Evolutionary conservation across 1,284 basidiomycete species (phyloP).

Genomic region (Puccinia coronata): DNA sequence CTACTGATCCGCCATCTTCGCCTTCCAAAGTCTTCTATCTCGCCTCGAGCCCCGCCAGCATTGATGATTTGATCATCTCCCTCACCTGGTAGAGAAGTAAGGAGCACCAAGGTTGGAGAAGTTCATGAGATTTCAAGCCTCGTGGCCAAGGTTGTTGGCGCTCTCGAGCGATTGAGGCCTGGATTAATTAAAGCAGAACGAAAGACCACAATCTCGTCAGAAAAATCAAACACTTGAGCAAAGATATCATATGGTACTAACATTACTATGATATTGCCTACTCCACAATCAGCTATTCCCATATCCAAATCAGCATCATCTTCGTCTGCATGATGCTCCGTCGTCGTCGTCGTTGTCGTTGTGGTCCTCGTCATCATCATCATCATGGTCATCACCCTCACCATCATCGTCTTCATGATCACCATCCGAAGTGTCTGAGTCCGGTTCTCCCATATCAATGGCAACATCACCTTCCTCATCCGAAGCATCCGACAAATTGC

Average conservation of each 20-base stretch:
- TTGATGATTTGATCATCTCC: too few relatives aligned
- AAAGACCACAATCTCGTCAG: too few relatives aligned
- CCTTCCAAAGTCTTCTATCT: too few relatives aligned
- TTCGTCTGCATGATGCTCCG: conserved; percentile 57
- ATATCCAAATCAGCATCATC: conserved; percentile 60
- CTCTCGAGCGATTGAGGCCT: conserved; percentile 4
- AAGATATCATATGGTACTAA: conserved; percentile 54
- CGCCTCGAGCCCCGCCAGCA: too few relatives aligned
- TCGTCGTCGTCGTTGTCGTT: conserved; percentile 60
- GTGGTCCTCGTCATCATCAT: conserved; percentile 60
- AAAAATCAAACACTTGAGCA: too few relatives aligned
- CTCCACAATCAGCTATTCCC: conserved; percentile 60
- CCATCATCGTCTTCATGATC: conserved; percentile 55
- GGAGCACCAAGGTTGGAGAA: too few relatives aligned
- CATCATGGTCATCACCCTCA: conserved; percentile 57
- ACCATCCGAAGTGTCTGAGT: conserved; percentile 55
- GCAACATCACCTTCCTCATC: conserved; percentile 66
- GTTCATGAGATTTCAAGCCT: too few relatives aligned
- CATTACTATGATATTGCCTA: conserved; percentile 62
- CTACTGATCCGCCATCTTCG: too few relatives aligned
- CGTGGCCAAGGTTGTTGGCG: too few relatives aligned
- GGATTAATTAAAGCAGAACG: too few relatives aligned
- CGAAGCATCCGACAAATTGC: conserved; percentile 48
- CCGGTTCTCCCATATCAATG: conserved; percentile 59
- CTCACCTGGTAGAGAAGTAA: too few relatives aligned